Base-by-base conservation (phyloP, 2,329 filamentous ascomycete species). In the Fusarium hostae region DNA sequence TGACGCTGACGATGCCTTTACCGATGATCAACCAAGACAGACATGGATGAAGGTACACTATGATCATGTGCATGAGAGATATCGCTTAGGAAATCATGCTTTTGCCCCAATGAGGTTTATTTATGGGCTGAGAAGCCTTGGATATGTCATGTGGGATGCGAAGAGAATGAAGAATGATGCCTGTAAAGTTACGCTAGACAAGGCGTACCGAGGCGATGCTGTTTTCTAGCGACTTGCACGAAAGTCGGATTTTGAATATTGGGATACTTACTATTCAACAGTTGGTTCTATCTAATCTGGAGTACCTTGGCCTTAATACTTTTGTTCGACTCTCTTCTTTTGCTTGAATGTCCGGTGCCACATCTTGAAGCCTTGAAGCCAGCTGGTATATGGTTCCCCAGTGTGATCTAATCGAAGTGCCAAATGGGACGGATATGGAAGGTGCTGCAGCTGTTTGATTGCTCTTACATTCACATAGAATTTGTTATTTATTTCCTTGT, bases 111-210 rank as follows among this genome's bases (percentile, higher is more conserved):
- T 72, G 73, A 63, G 66, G 52, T 74, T 74, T 39, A 44, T 72
- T 3, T 71, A 69, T 34, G 69, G 68, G 4, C 48, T 74, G 43
- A 63, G 73, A 24, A 50, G 66, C 22, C 55, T 74, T n/a, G 73
- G 73, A 2, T 73, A 75, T 34, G 72, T 75, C 1, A 64, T 74
- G 60, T 75, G 73, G 73, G 73, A 75, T 55, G 57, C 51, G 5
- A 59, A 63, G 59, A 66, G 73, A 32, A 71, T 74, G 68, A 45
- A 71, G 41, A 59, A 68, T 13, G 67, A 69, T n/a, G 52, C 39
- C 13, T 75, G 70, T 22, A 66, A 69, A 48, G 59, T 28, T 2
- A 64, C 59, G 8, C 56, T 75, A 26, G 57, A 74, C 13, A 71
- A 57, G 59, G 73, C 68, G 34, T 71, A 71, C 18, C 59, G 67